These are phyloP conservation scores for Letharia columbiana DNA, from an alignment of 495 filamentous ascomycete species.

Conservation along the genomic window DNA sequence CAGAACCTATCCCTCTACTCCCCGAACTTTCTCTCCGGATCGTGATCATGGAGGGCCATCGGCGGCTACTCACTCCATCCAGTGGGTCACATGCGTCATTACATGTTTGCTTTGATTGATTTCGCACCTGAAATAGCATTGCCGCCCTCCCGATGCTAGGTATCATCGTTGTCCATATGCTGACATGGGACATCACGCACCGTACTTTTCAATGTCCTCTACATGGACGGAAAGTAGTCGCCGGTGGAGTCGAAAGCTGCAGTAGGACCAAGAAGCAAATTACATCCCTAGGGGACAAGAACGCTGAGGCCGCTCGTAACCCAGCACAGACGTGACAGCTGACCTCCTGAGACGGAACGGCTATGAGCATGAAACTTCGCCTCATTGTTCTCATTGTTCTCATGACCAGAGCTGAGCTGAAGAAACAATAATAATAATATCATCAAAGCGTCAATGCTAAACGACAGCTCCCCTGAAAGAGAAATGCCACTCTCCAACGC, in stretches of 20 bases:
- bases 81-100: neutral
- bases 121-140: neutral
- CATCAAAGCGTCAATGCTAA: neutral
- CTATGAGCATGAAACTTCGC: neutral
- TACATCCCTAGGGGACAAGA: neutral
- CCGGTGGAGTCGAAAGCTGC: neutral
- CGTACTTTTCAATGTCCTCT: neutral
- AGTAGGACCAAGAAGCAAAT: neutral
- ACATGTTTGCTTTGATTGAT: neutral
- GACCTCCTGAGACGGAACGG: neutral
- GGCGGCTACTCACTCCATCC: neutral
- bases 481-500: neutral
- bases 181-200: neutral
- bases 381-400: neutral
- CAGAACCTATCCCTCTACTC: too few relatives aligned
- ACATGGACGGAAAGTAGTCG: neutral
- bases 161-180: neutral
- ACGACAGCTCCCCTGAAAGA: neutral
- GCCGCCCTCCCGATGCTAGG: neutral
- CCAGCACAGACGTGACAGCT: neutral
- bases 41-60: conserved; percentile 10
- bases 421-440: neutral
- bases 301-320: neutral
- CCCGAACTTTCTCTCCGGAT: neutral
- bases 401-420: neutral